These are phyloP conservation scores for Talaromyces sp. DNA, from an alignment of 2,329 filamentous ascomycete species.

Conservation along the genomic window DNA sequence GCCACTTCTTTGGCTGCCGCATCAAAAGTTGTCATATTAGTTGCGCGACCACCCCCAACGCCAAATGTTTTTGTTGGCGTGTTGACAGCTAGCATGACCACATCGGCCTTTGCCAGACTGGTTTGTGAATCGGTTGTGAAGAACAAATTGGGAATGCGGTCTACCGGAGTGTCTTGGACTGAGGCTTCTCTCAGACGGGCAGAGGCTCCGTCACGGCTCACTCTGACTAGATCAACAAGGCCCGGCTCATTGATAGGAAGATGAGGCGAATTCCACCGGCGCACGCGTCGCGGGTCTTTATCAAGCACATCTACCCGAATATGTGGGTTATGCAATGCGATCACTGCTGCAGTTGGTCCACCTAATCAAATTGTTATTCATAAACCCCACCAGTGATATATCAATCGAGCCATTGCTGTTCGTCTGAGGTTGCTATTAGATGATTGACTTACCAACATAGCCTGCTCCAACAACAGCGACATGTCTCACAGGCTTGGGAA, in stretches of 20 bases:
- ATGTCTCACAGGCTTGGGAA: conserved; percentile 26
- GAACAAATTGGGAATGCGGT: conserved; percentile 62
- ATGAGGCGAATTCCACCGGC: conserved; percentile 67
- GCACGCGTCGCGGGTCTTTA: conserved; percentile 61
- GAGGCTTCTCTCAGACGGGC: conserved; percentile 17
- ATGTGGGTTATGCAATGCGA: conserved; percentile 68
- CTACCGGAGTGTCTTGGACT: conserved; percentile 34
- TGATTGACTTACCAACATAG: conserved; percentile 62
- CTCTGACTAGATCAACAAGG: conserved; percentile 63
- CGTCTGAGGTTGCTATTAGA: background rate
- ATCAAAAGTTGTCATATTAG: conserved; percentile 70
- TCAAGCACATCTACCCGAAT: conserved; percentile 73
- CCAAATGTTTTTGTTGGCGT: conserved; percentile 73
- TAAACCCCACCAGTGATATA: background rate
- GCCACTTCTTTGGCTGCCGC: conserved; percentile 66
- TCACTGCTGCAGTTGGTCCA: conserved; percentile 70
- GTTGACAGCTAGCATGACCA: conserved; percentile 73
- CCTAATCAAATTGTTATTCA: conserved; percentile 44
- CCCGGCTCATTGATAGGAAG: conserved; percentile 75
- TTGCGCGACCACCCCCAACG: conserved; percentile 65
- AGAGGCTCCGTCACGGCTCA: conserved; percentile 35
- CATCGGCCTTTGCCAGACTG: conserved; percentile 63
- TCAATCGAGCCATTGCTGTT: background rate
- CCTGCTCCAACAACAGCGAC: conserved; percentile 73
- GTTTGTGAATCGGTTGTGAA: conserved; percentile 66